Conservation (phyloP, 2,329 filamentous ascomycete genomes). For the Exophiala oligosperma region DNA sequence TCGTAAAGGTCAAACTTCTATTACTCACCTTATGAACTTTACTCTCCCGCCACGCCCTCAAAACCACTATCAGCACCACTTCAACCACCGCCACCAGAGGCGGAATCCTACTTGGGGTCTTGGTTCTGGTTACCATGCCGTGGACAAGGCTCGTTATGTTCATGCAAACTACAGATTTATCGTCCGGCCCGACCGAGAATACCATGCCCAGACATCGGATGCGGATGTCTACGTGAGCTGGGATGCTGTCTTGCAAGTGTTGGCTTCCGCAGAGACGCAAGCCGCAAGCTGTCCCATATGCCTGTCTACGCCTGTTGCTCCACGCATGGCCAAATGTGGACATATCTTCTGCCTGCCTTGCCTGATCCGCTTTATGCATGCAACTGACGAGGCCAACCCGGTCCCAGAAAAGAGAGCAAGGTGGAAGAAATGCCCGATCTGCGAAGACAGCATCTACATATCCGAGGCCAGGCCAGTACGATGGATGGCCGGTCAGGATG, state of each 20-base stretch:
- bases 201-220: slow-evolving; percentile 76
- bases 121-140: slow-evolving; percentile 84
- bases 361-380: slow-evolving; percentile 92
- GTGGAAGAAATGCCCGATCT: slow-evolving; percentile 96
- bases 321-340: slow-evolving; percentile 94
- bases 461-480: slow-evolving; percentile 85
- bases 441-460: slow-evolving; percentile 90
- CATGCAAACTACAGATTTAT: slow-evolving; percentile 98
- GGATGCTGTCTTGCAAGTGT: slow-evolving; percentile 84
- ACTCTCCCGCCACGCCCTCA: slow-evolving; percentile 73
- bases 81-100: slow-evolving; percentile 59
- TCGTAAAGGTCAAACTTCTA: slow-evolving; percentile 91
- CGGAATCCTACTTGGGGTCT: slow-evolving; percentile 79
- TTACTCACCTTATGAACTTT: slow-evolving; percentile 95
- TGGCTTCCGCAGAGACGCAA: slow-evolving; percentile 88
- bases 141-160: slow-evolving; percentile 88
- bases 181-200: slow-evolving; percentile 78
- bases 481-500: slow-evolving; percentile 89
- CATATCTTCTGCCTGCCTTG: slow-evolving; percentile 97
- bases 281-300: slow-evolving; percentile 90
- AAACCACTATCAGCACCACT: slow-evolving; percentile 51
- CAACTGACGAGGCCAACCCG: slow-evolving; percentile 67
- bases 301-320: slow-evolving; percentile 85
- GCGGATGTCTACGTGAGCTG: slow-evolving; percentile 89
- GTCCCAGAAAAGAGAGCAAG: slow-evolving; percentile 67